phyloP scores from a whole-genome alignment of 192 early-diverging fungal species.

The Cetraspora pellucida region DNA sequence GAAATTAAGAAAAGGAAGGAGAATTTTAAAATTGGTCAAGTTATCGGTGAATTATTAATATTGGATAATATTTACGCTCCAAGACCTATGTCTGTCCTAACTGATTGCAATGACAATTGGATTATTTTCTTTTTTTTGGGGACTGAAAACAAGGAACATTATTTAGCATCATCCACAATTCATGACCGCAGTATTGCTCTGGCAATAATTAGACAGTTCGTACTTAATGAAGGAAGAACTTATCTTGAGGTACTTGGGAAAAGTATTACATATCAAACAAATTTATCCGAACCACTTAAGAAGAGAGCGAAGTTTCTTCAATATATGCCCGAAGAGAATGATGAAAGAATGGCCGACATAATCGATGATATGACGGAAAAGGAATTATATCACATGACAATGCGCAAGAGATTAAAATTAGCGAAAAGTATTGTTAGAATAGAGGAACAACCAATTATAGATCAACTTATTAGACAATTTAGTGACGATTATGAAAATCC shows the following conservation, averaged over 20 bases:
- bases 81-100: constrained; percentile 14
- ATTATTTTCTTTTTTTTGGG: constrained; percentile 19
- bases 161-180: constrained; percentile 1
- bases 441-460: constrained; percentile 21
- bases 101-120: constrained; percentile 29
- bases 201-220: constrained; percentile 21
- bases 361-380: constrained; percentile 21
- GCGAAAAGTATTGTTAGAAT: not conserved
- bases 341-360: constrained; percentile 9
- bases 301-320: constrained; percentile 19
- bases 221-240: constrained; percentile 20
- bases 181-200: constrained; percentile 13
- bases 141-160: not conserved
- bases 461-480: constrained; percentile 20
- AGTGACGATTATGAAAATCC: constrained; percentile 30
- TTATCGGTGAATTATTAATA: constrained; percentile 25
- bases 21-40: constrained; percentile 9
- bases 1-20: constrained; percentile 16
- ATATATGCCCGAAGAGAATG: not conserved
- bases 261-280: not conserved
- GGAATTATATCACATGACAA: constrained; percentile 25
- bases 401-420: constrained; percentile 7
- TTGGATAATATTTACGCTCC: not conserved
- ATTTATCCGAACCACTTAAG: constrained; percentile 6
- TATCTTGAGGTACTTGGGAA: not conserved